Base-by-base conservation (phyloP, 164 flowering plant genomes). In the Euptelea pleiosperma region DNA sequence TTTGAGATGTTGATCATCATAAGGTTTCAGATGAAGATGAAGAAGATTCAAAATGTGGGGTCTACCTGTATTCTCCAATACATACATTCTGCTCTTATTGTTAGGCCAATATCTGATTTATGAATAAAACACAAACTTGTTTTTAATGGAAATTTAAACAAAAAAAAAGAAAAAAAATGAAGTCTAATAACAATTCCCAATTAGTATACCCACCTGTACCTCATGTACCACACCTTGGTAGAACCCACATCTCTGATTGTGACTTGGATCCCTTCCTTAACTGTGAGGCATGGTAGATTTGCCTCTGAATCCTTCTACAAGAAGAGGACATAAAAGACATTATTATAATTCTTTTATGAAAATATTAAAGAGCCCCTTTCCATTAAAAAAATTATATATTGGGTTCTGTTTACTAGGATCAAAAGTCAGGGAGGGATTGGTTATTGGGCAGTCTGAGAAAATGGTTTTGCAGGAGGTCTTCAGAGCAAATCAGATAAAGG, bases 71-170 rank as follows among this genome's bases (percentile, higher is more conserved):
- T 57, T 57, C 45, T 57, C 68, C 24, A 64, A 10, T 0, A 64
- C 51, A 41, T 64, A 64, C 62, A 64, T 64, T 33, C 62, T 39
- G 49, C 68, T 64, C 26, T 49, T 64, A 44, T 64, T 57, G 26
- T 64, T 64, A 3, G 61, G 68, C 68, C 68, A 64, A 34, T 28
- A 64, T 51, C 68, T 64, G 40, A 37, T 9, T n/a, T n/a, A n/a
- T n/a, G n/a, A n/a, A 41, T 15, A 18, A 57, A 41, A 21, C 19
- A 9, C 35, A 29, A 4, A 30, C 4, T n/a, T 58, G 24, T 24
- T 22, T 62, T 43, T 25, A 44, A 54, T 34, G 14, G 21, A n/a
- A n/a, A n/a, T n/a, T n/a, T n/a, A n/a, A n/a, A n/a, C 59, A 52
- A 30, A 35, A 46, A 58, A 4, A 12, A 41, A 24, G 0, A 16